These are phyloP conservation scores for Taphrina betulina DNA, from an alignment of 1,139 yeast genomes.

Conservation along the genomic window DNA sequence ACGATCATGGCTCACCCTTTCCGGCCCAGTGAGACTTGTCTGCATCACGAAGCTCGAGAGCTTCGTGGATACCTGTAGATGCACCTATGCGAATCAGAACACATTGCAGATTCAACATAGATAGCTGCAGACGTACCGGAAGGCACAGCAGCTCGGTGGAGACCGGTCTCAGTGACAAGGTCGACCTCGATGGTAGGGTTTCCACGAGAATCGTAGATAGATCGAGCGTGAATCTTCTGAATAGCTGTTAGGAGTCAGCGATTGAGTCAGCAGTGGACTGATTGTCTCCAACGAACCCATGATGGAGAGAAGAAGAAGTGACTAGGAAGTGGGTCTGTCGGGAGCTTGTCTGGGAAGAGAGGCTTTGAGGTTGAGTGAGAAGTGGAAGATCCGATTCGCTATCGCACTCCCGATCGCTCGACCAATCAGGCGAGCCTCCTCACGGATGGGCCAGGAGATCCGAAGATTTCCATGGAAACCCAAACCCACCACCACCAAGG, in stretches of 20 bases:
- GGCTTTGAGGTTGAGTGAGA: background rate
- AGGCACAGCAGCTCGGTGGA: constrained; percentile 91
- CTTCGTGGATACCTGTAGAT: constrained; percentile 62
- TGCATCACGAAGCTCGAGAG: constrained; percentile 91
- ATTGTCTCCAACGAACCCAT: background rate
- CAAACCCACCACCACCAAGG: too few relatives aligned
- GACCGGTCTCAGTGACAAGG: constrained; percentile 77
- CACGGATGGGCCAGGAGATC: too few relatives aligned
- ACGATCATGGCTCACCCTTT: constrained; percentile 52
- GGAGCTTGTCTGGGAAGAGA: background rate
- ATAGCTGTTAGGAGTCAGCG: constrained; percentile 44
- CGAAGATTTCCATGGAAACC: too few relatives aligned
- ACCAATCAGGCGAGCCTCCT: too few relatives aligned
- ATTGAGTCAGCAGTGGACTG: background rate
- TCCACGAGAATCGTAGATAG: constrained; percentile 88
- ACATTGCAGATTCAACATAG: too few relatives aligned
- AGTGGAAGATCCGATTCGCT: background rate
- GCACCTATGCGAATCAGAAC: constrained; percentile 29
- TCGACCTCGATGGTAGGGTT: constrained; percentile 98
- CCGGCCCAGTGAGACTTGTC: constrained; percentile 94
- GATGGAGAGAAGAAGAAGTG: background rate
- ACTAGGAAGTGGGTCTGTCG: background rate
- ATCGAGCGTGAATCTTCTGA: constrained; percentile 77
- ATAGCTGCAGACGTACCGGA: constrained; percentile 85
- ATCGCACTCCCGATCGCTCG: constrained; percentile 1